phyloP scores from a whole-genome alignment of 768 basidiomycete genomes.

The Auricularia heimuer region DNA sequence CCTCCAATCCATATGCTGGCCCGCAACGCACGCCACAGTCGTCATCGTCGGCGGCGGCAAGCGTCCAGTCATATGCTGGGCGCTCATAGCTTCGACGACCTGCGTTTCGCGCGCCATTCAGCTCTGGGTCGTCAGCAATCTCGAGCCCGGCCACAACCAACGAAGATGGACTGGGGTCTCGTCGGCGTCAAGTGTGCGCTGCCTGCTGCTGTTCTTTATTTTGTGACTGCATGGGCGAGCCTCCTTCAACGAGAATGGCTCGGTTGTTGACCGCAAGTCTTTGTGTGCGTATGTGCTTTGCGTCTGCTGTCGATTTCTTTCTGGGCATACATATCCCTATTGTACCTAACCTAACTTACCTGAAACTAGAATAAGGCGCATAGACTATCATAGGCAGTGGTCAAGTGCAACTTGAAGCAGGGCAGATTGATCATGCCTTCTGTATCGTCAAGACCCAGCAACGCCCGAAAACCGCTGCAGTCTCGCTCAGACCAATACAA shows the following conservation, averaged over 20 bases:
- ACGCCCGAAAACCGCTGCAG: no score
- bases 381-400: no score
- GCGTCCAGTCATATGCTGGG: conserved; percentile 83
- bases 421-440: no score
- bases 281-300: not conserved
- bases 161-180: conserved; percentile 71
- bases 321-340: no score
- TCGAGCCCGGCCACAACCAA: conserved; percentile 31
- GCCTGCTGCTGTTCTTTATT: conserved; percentile 66
- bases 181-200: conserved; percentile 61
- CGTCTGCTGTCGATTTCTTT: not conserved
- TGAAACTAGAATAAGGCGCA: not conserved
- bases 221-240: conserved; percentile 66
- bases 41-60: conserved; percentile 55
- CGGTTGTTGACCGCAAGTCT: not conserved
- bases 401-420: no score
- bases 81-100: conserved; percentile 81
- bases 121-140: conserved; percentile 93
- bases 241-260: conserved; percentile 32
- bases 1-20: conserved; percentile 94
- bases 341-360: not conserved
- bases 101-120: conserved; percentile 75
- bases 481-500: no score
- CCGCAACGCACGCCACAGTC: conserved; percentile 80
- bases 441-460: no score